Percentiles rank a stretch among this genome's conserved stretches.
Conservation (phyloP, 2,329 filamentous ascomycete genomes). For the Ascochyta fabae region DNA sequence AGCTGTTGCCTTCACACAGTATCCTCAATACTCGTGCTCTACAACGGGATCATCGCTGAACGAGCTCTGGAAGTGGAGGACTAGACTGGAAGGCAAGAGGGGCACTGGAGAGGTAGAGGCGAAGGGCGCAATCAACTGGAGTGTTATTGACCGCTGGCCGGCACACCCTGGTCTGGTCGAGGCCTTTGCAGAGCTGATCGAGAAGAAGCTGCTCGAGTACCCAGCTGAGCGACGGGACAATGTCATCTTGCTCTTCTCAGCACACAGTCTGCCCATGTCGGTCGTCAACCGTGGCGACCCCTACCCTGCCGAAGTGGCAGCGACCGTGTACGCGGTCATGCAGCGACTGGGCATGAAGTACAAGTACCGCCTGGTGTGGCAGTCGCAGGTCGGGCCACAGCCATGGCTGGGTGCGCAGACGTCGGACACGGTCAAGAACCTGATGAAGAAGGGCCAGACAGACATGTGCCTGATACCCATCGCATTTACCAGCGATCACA, state of each 20-base stretch:
- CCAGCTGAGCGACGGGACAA: conserved; percentile 78
- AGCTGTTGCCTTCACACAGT: conserved; percentile 96
- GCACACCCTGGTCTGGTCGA: conserved; percentile 89
- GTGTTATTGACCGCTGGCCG: conserved; percentile 97
- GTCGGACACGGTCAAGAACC: conserved; percentile 82
- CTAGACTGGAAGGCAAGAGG: conserved; percentile 80
- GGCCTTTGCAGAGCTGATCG: conserved; percentile 91
- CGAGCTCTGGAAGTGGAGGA: conserved; percentile 97
- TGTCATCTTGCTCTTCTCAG: conserved; percentile 90
- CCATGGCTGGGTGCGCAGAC: conserved; percentile 97
- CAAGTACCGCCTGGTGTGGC: conserved; percentile 94
- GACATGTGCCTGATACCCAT: conserved; percentile 93
- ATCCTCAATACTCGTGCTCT: conserved; percentile 97
- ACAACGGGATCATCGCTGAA: conserved; percentile 96
- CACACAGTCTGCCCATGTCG: conserved; percentile 94
- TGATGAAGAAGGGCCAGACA: conserved; percentile 88
- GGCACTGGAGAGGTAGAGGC: conserved; percentile 58
- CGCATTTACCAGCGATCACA: conserved; percentile 98
- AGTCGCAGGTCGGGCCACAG: conserved; percentile 94
- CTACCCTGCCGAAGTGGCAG: conserved; percentile 93
- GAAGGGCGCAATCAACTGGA: conserved; percentile 85
- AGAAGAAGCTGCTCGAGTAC: conserved; percentile 82
- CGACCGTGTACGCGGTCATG: conserved; percentile 97
- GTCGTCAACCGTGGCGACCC: conserved; percentile 97
- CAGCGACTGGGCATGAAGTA: conserved; percentile 85